phyloP scores from a whole-genome alignment of 2,329 filamentous ascomycete genomes.

The Ophiobolus disseminans region DNA sequence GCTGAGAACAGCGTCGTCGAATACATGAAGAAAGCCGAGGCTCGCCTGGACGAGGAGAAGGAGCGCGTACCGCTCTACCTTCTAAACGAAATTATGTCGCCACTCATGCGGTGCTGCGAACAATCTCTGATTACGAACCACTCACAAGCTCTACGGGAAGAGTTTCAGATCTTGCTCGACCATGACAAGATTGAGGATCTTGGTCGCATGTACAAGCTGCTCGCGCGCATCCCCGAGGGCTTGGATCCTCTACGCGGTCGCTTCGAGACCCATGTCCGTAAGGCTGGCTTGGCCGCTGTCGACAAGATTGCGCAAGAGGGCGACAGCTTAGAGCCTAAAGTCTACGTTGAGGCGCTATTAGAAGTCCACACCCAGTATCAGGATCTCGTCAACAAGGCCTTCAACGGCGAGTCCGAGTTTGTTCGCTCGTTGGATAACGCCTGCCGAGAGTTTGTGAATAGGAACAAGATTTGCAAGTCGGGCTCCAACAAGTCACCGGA shows the following conservation, averaged over 20 bases:
- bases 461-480: conserved; percentile 93
- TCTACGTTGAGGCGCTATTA: conserved; percentile 93
- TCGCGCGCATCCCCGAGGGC: conserved; percentile 88
- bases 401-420: conserved; percentile 95
- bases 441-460: conserved; percentile 96
- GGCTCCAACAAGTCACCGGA: conserved; percentile 95
- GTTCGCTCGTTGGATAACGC: conserved; percentile 95
- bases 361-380: conserved; percentile 96
- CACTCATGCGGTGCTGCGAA: conserved; percentile 87
- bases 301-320: conserved; percentile 88
- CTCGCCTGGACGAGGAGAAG: conserved; percentile 88
- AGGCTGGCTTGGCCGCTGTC: conserved; percentile 85
- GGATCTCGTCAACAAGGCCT: conserved; percentile 87
- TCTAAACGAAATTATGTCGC: conserved; percentile 84
- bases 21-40: conserved; percentile 99
- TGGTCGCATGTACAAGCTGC: conserved; percentile 91
- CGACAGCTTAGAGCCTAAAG: conserved; percentile 91
- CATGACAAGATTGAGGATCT: conserved; percentile 96
- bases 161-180: conserved; percentile 93
- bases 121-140: conserved; percentile 89
- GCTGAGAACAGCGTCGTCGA: conserved; percentile 97
- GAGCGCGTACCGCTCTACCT: conserved; percentile 91
- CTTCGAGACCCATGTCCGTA: conserved; percentile 92
- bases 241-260: conserved; percentile 84
- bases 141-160: conserved; percentile 83